Evolutionary conservation across 2,329 filamentous ascomycete species (phyloP).

Genomic region (Ciborinia camelliae): DNA sequence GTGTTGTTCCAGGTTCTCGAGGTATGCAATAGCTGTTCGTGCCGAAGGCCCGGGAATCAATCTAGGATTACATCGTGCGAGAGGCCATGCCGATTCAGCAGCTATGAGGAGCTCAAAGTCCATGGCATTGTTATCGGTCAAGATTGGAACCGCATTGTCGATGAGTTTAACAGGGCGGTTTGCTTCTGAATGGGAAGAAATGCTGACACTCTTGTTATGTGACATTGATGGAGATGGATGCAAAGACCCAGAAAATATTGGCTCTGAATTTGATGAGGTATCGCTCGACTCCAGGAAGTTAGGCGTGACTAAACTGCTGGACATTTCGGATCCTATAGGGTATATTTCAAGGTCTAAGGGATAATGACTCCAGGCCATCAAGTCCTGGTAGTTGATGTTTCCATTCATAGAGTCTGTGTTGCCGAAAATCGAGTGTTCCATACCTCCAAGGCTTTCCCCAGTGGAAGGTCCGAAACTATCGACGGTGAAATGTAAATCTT

Average conservation of each 20-base stretch:
- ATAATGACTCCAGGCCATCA: slow-evolving; percentile 46
- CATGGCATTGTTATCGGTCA: slow-evolving; percentile 40
- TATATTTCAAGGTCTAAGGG: slow-evolving; percentile 44
- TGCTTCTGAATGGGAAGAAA: slow-evolving; percentile 14
- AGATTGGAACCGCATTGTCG: slow-evolving; percentile 3
- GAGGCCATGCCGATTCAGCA: slow-evolving; percentile 49
- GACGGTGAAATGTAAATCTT: slow-evolving; percentile 9
- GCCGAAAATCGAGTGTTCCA: slow-evolving; percentile 15
- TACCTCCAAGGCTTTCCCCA: slow-evolving; percentile 2
- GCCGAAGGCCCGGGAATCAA: slow-evolving; percentile 46
- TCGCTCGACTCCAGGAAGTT: slow-evolving; percentile 11
- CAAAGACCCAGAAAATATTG: slow-evolving; percentile 14
- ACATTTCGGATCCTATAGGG: slow-evolving; percentile 10
- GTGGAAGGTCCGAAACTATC: slow-evolving; percentile 16
- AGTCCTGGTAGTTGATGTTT: slow-evolving; percentile 44
- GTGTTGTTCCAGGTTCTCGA: slow-evolving; percentile 50
- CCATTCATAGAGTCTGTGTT: slow-evolving; percentile 21
- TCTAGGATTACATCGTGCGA: slow-evolving; percentile 49
- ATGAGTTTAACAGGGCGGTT: slow-evolving; percentile 6
- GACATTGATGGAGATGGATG: slow-evolving; percentile 19
- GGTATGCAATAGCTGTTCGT: slow-evolving; percentile 49
- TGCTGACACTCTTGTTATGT: slow-evolving; percentile 20
- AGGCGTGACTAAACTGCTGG: slow-evolving; percentile 9
- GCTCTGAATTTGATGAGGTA: slow-evolving; percentile 9
- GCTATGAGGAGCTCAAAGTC: slow-evolving; percentile 49